Evolutionary conservation across 2,329 filamentous ascomycete species (phyloP), one percentile per base, ranked within the genome.

Genomic region (Fusarium nisikadoi): DNA sequence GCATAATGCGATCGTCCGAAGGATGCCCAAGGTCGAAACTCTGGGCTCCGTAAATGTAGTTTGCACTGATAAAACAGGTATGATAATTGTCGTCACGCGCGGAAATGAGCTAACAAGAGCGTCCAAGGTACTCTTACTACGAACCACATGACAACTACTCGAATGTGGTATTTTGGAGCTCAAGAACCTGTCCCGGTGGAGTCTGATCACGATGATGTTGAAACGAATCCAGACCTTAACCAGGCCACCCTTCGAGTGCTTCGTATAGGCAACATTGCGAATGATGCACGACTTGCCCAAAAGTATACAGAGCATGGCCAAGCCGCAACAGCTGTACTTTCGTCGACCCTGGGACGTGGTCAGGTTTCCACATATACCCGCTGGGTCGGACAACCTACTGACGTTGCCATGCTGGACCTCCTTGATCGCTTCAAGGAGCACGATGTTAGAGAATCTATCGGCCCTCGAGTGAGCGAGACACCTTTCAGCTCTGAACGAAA

Each of bases 41-140:
- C 84, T 99, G 9, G 97, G 97, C 13, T 98, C 95, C n/a, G 96
- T 99, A 65, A 99, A 98, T 77, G 95, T 99, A n/a, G 94, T 99
- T 11, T 99, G 97, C 84, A 98, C 94, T 75, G 96, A 99, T 85
- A 99, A 99, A 84, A 99, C 96, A 46, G 94, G 90, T 90, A 83
- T 75, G 80, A 68, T 20, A 33, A 33, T 20, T 54, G 19, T 35
- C 5, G 17, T 16, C 33, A 46, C 4, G 8, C 41, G 33, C 31
- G 39, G 33, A 38, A 17, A 42, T 20, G 25, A 19, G 43, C 70
- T 81, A 70, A 78, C 53, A 35, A 33, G 27, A 19, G 38, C n/a
- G 46, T 35, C 54, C 39, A 52, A 91, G 91, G 95, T 36, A 99
- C 96, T 3, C 84, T 99, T 68, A 99, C 96, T 0, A 94, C 95